Percentiles rank a stretch among this genome's conserved stretches.
Conservation (phyloP, 495 filamentous ascomycete species). For the Collariella sp. region DNA sequence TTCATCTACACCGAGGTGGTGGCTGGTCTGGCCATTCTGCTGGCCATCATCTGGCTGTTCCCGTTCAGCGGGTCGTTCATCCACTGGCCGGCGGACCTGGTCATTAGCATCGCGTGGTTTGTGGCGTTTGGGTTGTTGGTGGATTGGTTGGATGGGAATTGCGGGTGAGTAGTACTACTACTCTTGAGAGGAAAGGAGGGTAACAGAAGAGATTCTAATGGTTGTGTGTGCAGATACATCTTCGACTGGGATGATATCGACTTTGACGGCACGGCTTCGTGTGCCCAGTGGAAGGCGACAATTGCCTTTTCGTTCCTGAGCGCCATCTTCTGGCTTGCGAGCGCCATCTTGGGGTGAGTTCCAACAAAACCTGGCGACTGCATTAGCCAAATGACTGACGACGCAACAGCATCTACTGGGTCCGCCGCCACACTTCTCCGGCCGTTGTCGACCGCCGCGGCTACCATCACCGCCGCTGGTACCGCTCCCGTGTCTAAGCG, state of each 20-base stretch:
- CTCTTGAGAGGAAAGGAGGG: not conserved
- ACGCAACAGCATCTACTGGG: conserved; percentile 32
- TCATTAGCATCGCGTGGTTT: conserved; percentile 56
- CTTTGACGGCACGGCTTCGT: conserved; percentile 61
- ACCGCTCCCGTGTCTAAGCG: conserved; percentile 35
- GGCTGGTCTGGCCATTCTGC: conserved; percentile 38
- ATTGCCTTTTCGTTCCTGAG: conserved; percentile 60
- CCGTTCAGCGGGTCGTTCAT: conserved; percentile 38
- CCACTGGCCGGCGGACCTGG: conserved; percentile 46
- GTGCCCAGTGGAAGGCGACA: conserved; percentile 55
- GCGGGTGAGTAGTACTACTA: conserved; percentile 60
- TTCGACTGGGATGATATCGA: conserved; percentile 91
- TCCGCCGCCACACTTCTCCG: conserved; percentile 25
- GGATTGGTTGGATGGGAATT: conserved; percentile 41
- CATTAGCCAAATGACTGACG: not conserved
- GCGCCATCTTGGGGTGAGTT: conserved; percentile 40
- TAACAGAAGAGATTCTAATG: not conserved
- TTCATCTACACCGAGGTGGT: conserved; percentile 44
- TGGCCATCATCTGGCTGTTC: conserved; percentile 42
- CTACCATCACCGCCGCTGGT: conserved; percentile 35
- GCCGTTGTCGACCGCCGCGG: conserved; percentile 6
- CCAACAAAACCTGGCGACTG: not conserved
- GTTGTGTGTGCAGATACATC: conserved; percentile 49
- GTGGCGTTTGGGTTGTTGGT: conserved; percentile 56
- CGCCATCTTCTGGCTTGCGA: conserved; percentile 58